These are phyloP conservation scores for Plasmodium gonderi DNA, from an alignment of 169 alveolate genomes.

Conservation along the genomic window DNA sequence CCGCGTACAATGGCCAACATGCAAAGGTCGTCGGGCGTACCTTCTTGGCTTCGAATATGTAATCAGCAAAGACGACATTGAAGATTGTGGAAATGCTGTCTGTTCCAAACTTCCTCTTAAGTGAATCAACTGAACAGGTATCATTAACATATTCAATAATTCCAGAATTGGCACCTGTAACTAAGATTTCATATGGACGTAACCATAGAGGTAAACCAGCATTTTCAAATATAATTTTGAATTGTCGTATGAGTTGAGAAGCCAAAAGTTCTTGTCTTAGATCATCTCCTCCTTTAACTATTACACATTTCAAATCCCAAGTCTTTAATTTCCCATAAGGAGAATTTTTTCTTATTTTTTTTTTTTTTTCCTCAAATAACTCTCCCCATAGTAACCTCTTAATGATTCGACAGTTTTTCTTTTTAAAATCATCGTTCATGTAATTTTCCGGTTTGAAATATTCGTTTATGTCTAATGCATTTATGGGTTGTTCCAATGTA, in stretches of 20 bases:
- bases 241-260: constrained; percentile 93
- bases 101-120: constrained; percentile 81
- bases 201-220: constrained; percentile 93
- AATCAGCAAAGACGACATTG: constrained; percentile 79
- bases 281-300: constrained; percentile 97
- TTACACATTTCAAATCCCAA: constrained; percentile 90
- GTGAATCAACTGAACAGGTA: constrained; percentile 84
- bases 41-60: constrained; percentile 84
- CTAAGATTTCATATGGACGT: constrained; percentile 94
- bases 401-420: constrained; percentile 75
- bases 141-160: constrained; percentile 86
- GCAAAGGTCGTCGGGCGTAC: no score
- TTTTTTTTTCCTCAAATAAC: constrained; percentile 84
- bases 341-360: constrained; percentile 82
- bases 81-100: constrained; percentile 82
- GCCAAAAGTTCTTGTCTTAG: constrained; percentile 96
- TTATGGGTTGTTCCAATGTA: neutral
- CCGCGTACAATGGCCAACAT: no score
- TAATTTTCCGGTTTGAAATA: constrained; percentile 65
- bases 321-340: constrained; percentile 89
- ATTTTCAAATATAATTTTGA: constrained; percentile 89
- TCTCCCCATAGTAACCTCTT: constrained; percentile 83
- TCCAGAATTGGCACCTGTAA: constrained; percentile 96
- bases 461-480: constrained; percentile 5
- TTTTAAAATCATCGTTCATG: constrained; percentile 61